Percentiles rank a stretch among this genome's conserved stretches.
phyloP scores from a whole-genome alignment of 2,329 filamentous ascomycete species.

The Zymoseptoria brevis region DNA sequence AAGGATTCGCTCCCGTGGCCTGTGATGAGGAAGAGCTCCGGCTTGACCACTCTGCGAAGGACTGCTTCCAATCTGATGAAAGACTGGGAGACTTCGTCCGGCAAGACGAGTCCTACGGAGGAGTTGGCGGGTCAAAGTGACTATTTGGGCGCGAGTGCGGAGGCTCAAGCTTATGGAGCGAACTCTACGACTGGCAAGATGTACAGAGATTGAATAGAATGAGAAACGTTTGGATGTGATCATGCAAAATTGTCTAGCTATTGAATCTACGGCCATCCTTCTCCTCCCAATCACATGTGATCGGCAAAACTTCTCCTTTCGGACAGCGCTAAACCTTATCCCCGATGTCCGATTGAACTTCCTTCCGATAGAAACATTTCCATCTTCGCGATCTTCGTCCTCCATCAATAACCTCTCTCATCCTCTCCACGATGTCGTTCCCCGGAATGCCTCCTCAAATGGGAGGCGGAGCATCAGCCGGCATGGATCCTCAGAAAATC shows the following conservation, averaged over 20 bases:
- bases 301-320: neutral
- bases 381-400: neutral
- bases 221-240: neutral
- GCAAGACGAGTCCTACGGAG: slow-evolving; percentile 37
- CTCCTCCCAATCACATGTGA: neutral
- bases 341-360: neutral
- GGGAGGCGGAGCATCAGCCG: slow-evolving; percentile 8
- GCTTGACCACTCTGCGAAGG: slow-evolving; percentile 68
- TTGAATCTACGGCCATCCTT: too few relatives aligned
- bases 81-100: slow-evolving; percentile 73
- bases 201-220: slow-evolving; percentile 13
- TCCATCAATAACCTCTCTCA: neutral
- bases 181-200: slow-evolving; percentile 3
- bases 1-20: slow-evolving; percentile 52
- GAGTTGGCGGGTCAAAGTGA: slow-evolving; percentile 20
- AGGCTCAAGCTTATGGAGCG: slow-evolving; percentile 17
- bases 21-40: slow-evolving; percentile 57
- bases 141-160: slow-evolving; percentile 21
- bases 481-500: slow-evolving; percentile 25
- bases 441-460: slow-evolving; percentile 11
- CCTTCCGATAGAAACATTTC: neutral
- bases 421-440: slow-evolving; percentile 10
- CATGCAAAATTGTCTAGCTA: neutral
- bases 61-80: slow-evolving; percentile 81
- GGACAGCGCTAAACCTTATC: neutral